phyloP scores from a whole-genome alignment of 441 rosid genomes.

The Isatis lusitanica region DNA sequence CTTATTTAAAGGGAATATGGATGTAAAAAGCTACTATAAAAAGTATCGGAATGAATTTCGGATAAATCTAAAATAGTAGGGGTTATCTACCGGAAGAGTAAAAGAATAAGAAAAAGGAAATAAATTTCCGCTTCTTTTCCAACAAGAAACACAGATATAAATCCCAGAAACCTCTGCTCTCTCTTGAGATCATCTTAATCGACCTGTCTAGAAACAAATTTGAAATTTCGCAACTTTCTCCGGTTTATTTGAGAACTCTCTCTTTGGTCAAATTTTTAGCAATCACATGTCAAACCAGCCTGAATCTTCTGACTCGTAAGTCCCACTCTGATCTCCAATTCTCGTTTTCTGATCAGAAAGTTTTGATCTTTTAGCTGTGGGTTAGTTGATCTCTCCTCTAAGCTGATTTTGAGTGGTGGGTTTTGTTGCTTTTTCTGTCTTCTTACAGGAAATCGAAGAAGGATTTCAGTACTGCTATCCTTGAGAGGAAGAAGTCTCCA shows the following conservation, averaged over 20 bases:
- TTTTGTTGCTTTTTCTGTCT: slow-evolving; percentile 3
- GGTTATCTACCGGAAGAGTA: background rate
- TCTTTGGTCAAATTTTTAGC: background rate
- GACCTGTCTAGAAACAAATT: slow-evolving; percentile 19
- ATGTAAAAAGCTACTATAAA: background rate
- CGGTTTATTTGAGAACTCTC: background rate
- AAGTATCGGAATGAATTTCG: background rate
- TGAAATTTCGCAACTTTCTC: slow-evolving; percentile 2
- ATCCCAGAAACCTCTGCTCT: background rate
- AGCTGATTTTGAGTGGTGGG: slow-evolving; percentile 12
- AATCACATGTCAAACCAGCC: slow-evolving; percentile 64
- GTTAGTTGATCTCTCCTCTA: background rate
- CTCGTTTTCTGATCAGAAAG: slow-evolving; percentile 16
- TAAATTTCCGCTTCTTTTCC: slow-evolving; percentile 41
- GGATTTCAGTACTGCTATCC: slow-evolving; percentile 85
- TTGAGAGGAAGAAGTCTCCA: slow-evolving; percentile 86
- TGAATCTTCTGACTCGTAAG: slow-evolving; percentile 88
- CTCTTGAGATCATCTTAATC: slow-evolving; percentile 6
- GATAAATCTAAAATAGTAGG: background rate
- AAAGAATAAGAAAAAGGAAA: slow-evolving; percentile 7
- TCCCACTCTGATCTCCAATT: slow-evolving; percentile 37
- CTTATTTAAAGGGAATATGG: background rate
- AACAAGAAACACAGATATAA: slow-evolving; percentile 54
- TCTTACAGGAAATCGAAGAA: slow-evolving; percentile 62
- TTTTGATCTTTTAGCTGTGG: slow-evolving; percentile 15